These are phyloP conservation scores for Wallacemonas rigidus DNA, from an alignment of 208 protist species.

Conservation along the genomic window DNA sequence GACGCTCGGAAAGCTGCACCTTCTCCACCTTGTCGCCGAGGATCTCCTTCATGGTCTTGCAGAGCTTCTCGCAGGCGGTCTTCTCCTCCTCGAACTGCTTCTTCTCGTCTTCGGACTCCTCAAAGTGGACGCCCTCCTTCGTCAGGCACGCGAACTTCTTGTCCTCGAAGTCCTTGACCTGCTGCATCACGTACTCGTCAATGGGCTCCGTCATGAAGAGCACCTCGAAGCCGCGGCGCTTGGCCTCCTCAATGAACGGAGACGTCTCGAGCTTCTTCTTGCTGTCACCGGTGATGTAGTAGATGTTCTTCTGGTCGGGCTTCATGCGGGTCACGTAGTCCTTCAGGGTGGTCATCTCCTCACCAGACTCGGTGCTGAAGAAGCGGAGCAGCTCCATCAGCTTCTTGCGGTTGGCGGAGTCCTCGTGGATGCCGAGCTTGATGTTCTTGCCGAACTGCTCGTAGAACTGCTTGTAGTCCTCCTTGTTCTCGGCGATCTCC, in stretches of 20 bases:
- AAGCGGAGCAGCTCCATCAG: constrained; percentile 96
- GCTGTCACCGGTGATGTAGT: constrained; percentile 78
- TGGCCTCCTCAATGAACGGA: constrained; percentile 74
- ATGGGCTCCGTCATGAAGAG: constrained; percentile 94
- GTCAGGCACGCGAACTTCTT: constrained; percentile 98
- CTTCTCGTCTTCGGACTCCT: constrained; percentile 97
- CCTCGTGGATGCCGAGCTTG: constrained; percentile 98
- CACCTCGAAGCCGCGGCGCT: constrained; percentile 72
- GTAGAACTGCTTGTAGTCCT: constrained; percentile 43
- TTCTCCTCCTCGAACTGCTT: constrained; percentile 96
- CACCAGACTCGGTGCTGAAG: constrained; percentile 64
- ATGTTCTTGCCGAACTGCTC: constrained; percentile 93
- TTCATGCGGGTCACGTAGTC: constrained; percentile 93
- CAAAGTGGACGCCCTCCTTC: constrained; percentile 98
- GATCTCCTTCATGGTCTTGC: constrained; percentile 98
- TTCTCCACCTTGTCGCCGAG: constrained; percentile 99
- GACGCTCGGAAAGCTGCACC: constrained; percentile 95
- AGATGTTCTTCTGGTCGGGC: constrained; percentile 87
- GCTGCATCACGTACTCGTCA: constrained; percentile 96
- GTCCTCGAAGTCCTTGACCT: constrained; percentile 92
- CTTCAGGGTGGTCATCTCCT: constrained; percentile 73
- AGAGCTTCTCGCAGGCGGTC: constrained; percentile 92
- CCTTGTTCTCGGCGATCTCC: constrained; percentile 74
- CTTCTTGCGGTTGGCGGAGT: constrained; percentile 89
- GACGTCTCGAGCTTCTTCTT: constrained; percentile 68